Base-by-base conservation (phyloP, 2,329 filamentous ascomycete species). In the Penicillium sp. region DNA sequence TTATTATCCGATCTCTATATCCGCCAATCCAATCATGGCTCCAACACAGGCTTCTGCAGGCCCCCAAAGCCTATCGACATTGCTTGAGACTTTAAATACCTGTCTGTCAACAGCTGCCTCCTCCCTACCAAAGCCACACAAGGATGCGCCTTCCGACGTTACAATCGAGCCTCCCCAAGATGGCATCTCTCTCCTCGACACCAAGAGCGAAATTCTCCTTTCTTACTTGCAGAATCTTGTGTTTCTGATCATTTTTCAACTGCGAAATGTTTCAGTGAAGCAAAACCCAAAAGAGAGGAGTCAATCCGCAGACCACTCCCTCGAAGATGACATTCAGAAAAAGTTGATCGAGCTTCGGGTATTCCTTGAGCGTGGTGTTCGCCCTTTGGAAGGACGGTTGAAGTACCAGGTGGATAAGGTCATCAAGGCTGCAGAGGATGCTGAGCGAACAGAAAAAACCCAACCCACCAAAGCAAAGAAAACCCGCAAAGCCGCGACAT, bases 331-430 rank as follows among this genome's bases (percentile, higher is more conserved):
- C 2, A 86, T 92, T 0, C 87, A 94, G 2, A 87, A 87, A 62
- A 96, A 96, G 69, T 81, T 99, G n/a, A 85, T 92, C 16, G 91
- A 96, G 72, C 79, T 97, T 48, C 84, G 93, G n/a, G 80, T 97
- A 0, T 97, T 95, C 70, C 79, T 99, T 1, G 95, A 99, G 68
- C 91, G 91, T 70, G 95, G 94, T 61, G 89, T 96, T 3, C 85
- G 90, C 14, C 94, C 94, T 0, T 77, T 97, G 14, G 95, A 99
- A 74, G 88, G 88, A 62, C 89, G 92, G 65, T 76, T 99, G 58
- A 93, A 91, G 62, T 99, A 97, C 74, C 92, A 97, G 70, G 91
- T 99, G 66, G 93, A 97, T 73, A 94, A 96, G 69, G 91, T 97
- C 26, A 80, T 99, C 18, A 88, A 91, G 59, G 90, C 91, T 0